Evolutionary conservation across 192 early-diverging fungal species (phyloP).

Genomic region (Rhizophlyctis rosea): DNA sequence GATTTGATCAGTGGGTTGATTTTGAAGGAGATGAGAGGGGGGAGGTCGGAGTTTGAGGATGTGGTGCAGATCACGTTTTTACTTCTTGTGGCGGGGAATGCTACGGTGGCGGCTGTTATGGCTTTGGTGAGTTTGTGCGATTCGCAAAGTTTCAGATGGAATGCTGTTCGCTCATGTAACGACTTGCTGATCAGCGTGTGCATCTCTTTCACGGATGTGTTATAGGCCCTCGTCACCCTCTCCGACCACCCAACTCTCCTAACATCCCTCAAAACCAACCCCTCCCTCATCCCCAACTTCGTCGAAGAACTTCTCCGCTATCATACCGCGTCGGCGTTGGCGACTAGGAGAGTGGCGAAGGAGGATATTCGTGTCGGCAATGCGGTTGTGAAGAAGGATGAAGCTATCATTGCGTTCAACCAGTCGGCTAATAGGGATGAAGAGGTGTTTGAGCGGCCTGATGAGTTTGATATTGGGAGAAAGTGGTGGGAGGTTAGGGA

Average conservation of each 20-base stretch:
- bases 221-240: not conserved
- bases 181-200: not conserved
- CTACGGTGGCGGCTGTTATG: not conserved
- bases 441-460: no score
- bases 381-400: no score
- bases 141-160: not conserved
- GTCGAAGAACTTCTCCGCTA: not conserved
- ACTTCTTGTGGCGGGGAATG: not conserved
- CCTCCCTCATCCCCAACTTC: not conserved
- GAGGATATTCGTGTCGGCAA: no score
- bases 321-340: not conserved
- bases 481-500: no score
- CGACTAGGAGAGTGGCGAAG: not conserved
- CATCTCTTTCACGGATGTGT: no score
- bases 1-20: not conserved
- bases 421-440: no score
- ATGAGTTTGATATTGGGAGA: no score
- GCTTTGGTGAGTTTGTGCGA: not conserved
- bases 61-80: not conserved
- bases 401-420: no score
- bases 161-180: not conserved
- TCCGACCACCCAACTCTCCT: not conserved
- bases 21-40: not conserved
- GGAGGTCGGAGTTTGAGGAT: not conserved
- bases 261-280: not conserved